A percentile compares a stretch with the other conserved stretches of the same genome.
These are phyloP conservation scores for Multifurca ochricompacta DNA, from an alignment of 768 basidiomycete genomes.

Conservation along the genomic window DNA sequence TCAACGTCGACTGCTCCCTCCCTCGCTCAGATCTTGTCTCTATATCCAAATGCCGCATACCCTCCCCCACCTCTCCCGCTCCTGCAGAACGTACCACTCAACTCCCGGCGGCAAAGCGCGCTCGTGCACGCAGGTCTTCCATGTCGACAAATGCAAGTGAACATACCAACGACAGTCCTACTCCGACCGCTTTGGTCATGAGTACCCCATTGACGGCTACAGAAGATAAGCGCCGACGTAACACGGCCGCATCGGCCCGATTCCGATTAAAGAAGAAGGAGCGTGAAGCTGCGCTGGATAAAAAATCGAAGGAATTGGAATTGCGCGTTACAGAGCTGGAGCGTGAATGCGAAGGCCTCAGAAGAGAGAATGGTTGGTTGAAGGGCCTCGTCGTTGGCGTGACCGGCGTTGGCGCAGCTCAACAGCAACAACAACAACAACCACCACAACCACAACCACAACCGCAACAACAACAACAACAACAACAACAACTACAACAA, in stretches of 20 bases:
- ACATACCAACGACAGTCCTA: slow-evolving; percentile 27
- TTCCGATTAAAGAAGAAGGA: slow-evolving; percentile 97
- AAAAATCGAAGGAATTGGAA: slow-evolving; percentile 78
- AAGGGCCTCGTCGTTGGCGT: slow-evolving; percentile 86
- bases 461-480: too few species aligned
- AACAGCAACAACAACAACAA: slow-evolving; percentile 24
- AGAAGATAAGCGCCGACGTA: slow-evolving; percentile 90
- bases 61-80: slow-evolving; percentile 20
- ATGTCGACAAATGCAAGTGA: slow-evolving; percentile 28
- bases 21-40: slow-evolving; percentile 62
- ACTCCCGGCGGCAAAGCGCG: slow-evolving; percentile 17
- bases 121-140: slow-evolving; percentile 38
- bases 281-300: slow-evolving; percentile 82
- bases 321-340: slow-evolving; percentile 73
- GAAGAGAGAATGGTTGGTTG: slow-evolving; percentile 88
- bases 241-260: slow-evolving; percentile 88
- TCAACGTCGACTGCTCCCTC: slow-evolving; percentile 39
- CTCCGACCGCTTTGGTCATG: slow-evolving; percentile 13
- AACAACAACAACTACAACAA: too few species aligned
- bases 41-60: slow-evolving; percentile 33
- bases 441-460: too few species aligned
- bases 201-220: slow-evolving; percentile 39
- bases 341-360: slow-evolving; percentile 81
- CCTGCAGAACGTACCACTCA: slow-evolving; percentile 11
- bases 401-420: slow-evolving; percentile 56